A percentile compares a stretch with the other conserved stretches of the same genome.
phyloP scores from a whole-genome alignment of 805 yeast genomes.

The Metschnikowia lochheadii region DNA sequence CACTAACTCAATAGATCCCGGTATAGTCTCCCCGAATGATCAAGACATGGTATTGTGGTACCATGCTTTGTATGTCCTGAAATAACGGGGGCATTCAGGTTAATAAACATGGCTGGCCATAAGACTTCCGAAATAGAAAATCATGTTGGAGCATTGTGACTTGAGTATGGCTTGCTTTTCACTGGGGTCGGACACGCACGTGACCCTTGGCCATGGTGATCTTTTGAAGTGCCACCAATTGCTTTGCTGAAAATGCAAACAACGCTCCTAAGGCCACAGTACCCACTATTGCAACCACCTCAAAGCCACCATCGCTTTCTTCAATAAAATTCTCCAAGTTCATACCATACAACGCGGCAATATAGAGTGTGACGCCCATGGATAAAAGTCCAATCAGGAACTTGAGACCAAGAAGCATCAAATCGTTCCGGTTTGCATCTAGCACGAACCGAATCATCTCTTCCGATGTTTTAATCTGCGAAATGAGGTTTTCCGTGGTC shows the following conservation, averaged over 20 bases:
- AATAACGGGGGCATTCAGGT: no score
- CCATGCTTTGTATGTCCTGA: no score
- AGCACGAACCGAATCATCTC: constrained; percentile 90
- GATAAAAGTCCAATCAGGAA: constrained; percentile 82
- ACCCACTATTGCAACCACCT: constrained; percentile 37
- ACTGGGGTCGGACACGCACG: neutral
- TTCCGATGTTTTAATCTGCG: constrained; percentile 89
- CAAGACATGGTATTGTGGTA: no score
- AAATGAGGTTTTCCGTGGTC: constrained; percentile 67
- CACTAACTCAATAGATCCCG: no score
- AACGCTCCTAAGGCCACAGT: constrained; percentile 42
- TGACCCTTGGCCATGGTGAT: constrained; percentile 51
- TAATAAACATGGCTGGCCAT: no score
- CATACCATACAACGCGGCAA: constrained; percentile 94
- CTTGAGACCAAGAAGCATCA: constrained; percentile 81
- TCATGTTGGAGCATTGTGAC: no score
- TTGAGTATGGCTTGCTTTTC: no score
- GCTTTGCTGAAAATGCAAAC: constrained; percentile 51
- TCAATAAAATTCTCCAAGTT: constrained; percentile 90
- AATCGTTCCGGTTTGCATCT: constrained; percentile 89
- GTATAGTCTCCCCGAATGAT: no score
- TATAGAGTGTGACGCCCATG: constrained; percentile 71
- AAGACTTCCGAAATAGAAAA: no score
- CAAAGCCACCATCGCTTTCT: constrained; percentile 70
- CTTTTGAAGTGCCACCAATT: constrained; percentile 62